Percentiles rank a stretch among this genome's conserved stretches.
These are phyloP conservation scores for Didymella pomorum DNA, from an alignment of 2,329 filamentous ascomycete genomes.

Conservation along the genomic window DNA sequence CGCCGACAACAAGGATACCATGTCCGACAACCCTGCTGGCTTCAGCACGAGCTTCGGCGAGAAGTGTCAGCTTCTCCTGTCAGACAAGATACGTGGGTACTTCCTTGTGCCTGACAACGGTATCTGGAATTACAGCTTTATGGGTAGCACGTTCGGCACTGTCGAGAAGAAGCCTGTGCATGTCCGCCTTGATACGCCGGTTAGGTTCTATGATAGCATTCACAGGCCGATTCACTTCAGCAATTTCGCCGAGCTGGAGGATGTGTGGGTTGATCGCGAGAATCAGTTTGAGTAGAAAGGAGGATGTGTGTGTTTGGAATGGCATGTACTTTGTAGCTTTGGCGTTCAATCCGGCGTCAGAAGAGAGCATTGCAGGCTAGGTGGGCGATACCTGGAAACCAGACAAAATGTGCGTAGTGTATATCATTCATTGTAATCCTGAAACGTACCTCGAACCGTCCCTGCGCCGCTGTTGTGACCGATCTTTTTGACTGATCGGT, in stretches of 20 bases:
- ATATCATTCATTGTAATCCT: slow-evolving; percentile 27
- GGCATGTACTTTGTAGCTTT: slow-evolving; percentile 9
- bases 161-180: slow-evolving; percentile 91
- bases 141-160: slow-evolving; percentile 86
- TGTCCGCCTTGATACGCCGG: slow-evolving; percentile 91
- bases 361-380: slow-evolving; percentile 14
- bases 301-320: not conserved
- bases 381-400: slow-evolving; percentile 4
- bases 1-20: slow-evolving; percentile 90
- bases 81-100: slow-evolving; percentile 92
- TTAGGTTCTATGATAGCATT: slow-evolving; percentile 86
- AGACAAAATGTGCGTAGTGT: slow-evolving; percentile 34
- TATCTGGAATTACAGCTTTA: slow-evolving; percentile 98
- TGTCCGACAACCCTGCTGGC: slow-evolving; percentile 91
- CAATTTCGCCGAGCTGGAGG: slow-evolving; percentile 96
- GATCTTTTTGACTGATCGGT: not conserved
- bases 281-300: slow-evolving; percentile 82
- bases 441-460: not conserved
- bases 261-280: slow-evolving; percentile 90
- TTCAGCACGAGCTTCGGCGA: slow-evolving; percentile 93
- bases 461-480: not conserved
- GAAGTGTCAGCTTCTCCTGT: slow-evolving; percentile 92
- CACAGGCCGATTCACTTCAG: slow-evolving; percentile 96
- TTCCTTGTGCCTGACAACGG: slow-evolving; percentile 93
- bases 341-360: slow-evolving; percentile 26